Percentiles rank a stretch among this genome's conserved stretches.
Conservation (phyloP, 2,329 filamentous ascomycete species). For the Cladophialophora yegresii region DNA sequence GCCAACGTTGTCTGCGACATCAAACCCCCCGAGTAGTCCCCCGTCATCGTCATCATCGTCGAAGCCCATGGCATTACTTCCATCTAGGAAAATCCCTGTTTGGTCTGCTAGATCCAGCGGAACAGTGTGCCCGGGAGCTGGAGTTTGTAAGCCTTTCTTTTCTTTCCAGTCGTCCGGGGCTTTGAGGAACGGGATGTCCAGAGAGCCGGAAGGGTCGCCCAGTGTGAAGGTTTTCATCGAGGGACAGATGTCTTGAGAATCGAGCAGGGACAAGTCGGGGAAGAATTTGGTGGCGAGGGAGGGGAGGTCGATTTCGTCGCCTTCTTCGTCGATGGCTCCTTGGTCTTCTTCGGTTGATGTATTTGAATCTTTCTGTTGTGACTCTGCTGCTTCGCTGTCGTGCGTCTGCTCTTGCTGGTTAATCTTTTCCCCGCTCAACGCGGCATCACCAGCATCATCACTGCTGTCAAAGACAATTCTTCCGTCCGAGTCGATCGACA, state of each 20-base stretch:
- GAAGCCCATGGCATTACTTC: constrained; percentile 80
- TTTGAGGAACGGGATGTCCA: constrained; percentile 90
- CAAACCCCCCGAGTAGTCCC: constrained; percentile 64
- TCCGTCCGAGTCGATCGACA: constrained; percentile 90
- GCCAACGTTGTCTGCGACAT: constrained; percentile 67
- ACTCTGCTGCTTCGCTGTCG: constrained; percentile 48
- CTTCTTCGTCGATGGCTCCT: constrained; percentile 47
- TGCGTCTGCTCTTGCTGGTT: constrained; percentile 36
- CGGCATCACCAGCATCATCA: constrained; percentile 69
- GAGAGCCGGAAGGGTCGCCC: constrained; percentile 77
- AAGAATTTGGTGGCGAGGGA: constrained; percentile 80
- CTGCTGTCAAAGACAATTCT: constrained; percentile 98
- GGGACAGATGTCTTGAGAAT: constrained; percentile 88
- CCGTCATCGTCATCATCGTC: constrained; percentile 76
- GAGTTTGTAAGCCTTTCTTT: constrained; percentile 54
- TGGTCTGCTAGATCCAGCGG: constrained; percentile 60
- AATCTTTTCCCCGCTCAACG: constrained; percentile 41
- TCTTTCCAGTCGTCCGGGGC: constrained; percentile 82
- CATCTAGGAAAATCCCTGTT: constrained; percentile 81
- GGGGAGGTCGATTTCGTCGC: constrained; percentile 76
- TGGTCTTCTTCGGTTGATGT: constrained; percentile 42
- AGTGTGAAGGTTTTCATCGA: constrained; percentile 93
- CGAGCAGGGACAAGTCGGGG: constrained; percentile 72
- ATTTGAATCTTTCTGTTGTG: constrained; percentile 45
- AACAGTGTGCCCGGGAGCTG: constrained; percentile 23